Base-by-base conservation (phyloP, 768 basidiomycete species). In the Russula ochroleuca region DNA sequence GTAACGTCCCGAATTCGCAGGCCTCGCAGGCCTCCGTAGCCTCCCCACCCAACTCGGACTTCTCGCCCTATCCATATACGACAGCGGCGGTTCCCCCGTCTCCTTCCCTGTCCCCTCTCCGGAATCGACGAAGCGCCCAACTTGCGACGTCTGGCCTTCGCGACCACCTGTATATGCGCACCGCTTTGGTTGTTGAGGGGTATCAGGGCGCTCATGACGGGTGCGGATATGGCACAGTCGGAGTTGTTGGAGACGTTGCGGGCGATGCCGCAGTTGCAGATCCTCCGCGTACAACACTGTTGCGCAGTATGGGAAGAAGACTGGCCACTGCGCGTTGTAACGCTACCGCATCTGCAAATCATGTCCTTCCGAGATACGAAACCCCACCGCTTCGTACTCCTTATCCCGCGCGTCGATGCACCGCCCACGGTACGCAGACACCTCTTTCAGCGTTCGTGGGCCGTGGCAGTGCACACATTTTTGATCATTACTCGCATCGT, bases 1-100 rank as follows among this genome's bases (percentile, higher is more conserved):
- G 41, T 37, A 23, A 57, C 62, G 8, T 63, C 62, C 7, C 37
- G 62, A n/a, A 58, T 63, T 35, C 43, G 51, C 62, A 48, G 57
- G 62, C 28, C 2, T 28, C 28, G 28, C 5, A 5, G 28, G 28
- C 28, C 28, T 28, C 28, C 62, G 1, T 51, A 59, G 19, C 62
- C 57, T 43, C 57, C 59, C 43, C 62, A 51, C 11, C 13, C 38
- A 38, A 15, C 45, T 63, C 23, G 57, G 28, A 63, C 6, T 51
- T 2, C 37, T 63, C 4, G 15, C 21, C 2, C 57, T 59, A 19
- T 47, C 43, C 23, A 35, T 63, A 21, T 37, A 53, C 45, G 62
- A 63, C 37, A 59, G 62, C 51, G 62, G 62, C 4, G 41, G 28
- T 2, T 28, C 28, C 28, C 28, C 28, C 28, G 28, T 28, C 5